These are phyloP conservation scores for Rhynchosporium secalis DNA, from an alignment of 2,329 filamentous ascomycete species.

Conservation along the genomic window DNA sequence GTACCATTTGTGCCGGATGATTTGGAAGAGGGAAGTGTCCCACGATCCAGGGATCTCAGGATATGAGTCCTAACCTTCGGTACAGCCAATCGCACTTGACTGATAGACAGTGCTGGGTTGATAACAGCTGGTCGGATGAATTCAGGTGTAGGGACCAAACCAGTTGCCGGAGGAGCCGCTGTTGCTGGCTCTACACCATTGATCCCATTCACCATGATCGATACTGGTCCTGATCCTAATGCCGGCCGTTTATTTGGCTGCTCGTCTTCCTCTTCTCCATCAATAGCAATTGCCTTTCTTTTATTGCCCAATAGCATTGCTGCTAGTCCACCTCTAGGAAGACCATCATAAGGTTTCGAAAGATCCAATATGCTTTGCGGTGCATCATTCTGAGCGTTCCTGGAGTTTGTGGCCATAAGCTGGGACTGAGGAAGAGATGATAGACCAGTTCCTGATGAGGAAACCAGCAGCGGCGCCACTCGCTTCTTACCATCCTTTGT, in stretches of 20 bases:
- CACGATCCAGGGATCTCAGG: conserved; percentile 74
- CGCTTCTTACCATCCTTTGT: conserved; percentile 97
- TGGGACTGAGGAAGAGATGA: conserved; percentile 89
- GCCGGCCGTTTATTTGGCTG: conserved; percentile 60
- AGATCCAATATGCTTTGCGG: conserved; percentile 85
- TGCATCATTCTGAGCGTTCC: conserved; percentile 66
- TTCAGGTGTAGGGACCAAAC: conserved; percentile 71
- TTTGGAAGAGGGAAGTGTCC: conserved; percentile 46
- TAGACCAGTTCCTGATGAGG: conserved; percentile 81
- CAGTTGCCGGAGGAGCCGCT: conserved; percentile 58
- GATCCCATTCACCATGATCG: conserved; percentile 73
- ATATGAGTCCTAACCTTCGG: conserved; percentile 85
- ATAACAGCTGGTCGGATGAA: conserved; percentile 85
- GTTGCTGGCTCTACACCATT: conserved; percentile 78
- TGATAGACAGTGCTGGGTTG: conserved; percentile 77
- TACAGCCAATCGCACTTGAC: conserved; percentile 82
- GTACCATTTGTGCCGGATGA: conserved; percentile 38
- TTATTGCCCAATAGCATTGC: conserved; percentile 91
- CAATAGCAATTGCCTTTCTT: conserved; percentile 72
- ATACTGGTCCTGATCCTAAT: conserved; percentile 63
- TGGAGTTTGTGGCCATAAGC: conserved; percentile 73
- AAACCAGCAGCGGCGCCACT: conserved; percentile 87
- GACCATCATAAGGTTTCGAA: conserved; percentile 88
- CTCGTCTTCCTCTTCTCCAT: conserved; percentile 70
- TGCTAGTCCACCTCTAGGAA: conserved; percentile 85